phyloP scores from a whole-genome alignment of 2,329 filamentous ascomycete species.

The Fusarium sp. region DNA sequence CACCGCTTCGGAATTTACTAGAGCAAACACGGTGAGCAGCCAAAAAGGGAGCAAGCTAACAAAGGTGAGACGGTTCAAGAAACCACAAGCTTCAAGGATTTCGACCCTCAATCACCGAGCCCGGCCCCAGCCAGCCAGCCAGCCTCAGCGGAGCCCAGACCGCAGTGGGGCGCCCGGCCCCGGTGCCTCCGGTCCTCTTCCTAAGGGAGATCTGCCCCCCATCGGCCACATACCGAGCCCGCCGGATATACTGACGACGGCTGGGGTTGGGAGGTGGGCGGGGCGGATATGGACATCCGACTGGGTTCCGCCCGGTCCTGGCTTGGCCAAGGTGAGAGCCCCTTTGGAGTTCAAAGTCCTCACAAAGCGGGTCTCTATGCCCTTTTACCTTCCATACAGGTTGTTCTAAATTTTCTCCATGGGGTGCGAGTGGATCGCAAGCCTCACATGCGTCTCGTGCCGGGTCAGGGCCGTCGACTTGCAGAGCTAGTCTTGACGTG shows the following conservation, averaged over 20 bases:
- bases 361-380: constrained; percentile 10
- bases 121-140: constrained; percentile 25
- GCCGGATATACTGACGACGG: constrained; percentile 24
- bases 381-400: constrained; percentile 24
- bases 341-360: constrained; percentile 33
- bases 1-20: constrained; percentile 31
- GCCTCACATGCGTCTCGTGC: constrained; percentile 39
- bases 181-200: constrained; percentile 38
- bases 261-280: constrained; percentile 35
- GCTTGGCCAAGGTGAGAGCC: constrained; percentile 21
- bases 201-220: constrained; percentile 36
- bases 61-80: constrained; percentile 34
- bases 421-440: constrained; percentile 37
- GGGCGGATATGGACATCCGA: constrained; percentile 47
- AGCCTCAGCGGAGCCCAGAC: constrained; percentile 44
- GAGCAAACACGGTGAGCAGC: constrained; percentile 33
- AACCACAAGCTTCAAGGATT: constrained; percentile 14
- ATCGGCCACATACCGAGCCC: constrained; percentile 49
- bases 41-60: constrained; percentile 24
- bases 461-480: constrained; percentile 37
- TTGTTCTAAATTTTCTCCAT: constrained; percentile 33
- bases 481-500: constrained; percentile 28
- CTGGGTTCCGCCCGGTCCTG: constrained; percentile 14
- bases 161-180: constrained; percentile 41
- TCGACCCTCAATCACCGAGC: constrained; percentile 48